Conservation (phyloP, 2,329 filamentous ascomycete genomes). For the Aspergillus phoenicis region DNA sequence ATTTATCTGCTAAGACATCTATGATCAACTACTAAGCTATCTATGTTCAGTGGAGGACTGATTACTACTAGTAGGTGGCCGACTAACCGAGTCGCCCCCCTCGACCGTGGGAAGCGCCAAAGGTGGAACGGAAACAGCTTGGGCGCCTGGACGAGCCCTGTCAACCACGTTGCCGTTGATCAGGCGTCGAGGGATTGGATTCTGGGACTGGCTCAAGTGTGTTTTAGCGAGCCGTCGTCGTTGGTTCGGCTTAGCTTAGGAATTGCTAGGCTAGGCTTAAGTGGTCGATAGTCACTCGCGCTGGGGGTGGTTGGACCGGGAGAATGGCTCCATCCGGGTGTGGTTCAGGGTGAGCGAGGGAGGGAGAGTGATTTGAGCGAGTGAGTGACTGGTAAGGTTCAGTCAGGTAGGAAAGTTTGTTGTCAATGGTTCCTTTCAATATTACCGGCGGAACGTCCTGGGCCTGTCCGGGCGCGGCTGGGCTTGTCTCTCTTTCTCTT, state of each 20-base stretch:
- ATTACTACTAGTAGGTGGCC: neutral
- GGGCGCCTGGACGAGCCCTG: constrained; percentile 24
- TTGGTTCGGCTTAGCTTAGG: too few relatives aligned
- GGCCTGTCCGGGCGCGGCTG: neutral
- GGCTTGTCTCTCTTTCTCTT: constrained; percentile 12
- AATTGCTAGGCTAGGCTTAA: neutral
- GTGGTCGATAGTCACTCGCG: too few relatives aligned
- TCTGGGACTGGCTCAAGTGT: constrained; percentile 2
- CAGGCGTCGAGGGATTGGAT: constrained; percentile 10
- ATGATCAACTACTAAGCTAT: too few relatives aligned
- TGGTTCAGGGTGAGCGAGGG: neutral
- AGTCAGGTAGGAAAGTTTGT: constrained; percentile 6
- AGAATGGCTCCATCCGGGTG: neutral
- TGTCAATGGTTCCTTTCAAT: constrained; percentile 5
- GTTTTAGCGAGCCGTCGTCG: neutral
- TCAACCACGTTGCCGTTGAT: constrained; percentile 32
- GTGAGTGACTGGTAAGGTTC: neutral
- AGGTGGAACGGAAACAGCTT: constrained; percentile 13
- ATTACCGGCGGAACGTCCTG: neutral
- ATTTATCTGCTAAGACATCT: too few relatives aligned
- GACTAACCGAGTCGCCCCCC: constrained; percentile 1
- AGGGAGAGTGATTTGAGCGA: neutral
- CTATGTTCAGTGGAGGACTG: neutral
- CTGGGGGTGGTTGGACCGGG: too few relatives aligned
- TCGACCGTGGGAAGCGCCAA: constrained; percentile 15